Conservation (phyloP, 129 eudicot genomes). For the Dittrichia graveolens region DNA sequence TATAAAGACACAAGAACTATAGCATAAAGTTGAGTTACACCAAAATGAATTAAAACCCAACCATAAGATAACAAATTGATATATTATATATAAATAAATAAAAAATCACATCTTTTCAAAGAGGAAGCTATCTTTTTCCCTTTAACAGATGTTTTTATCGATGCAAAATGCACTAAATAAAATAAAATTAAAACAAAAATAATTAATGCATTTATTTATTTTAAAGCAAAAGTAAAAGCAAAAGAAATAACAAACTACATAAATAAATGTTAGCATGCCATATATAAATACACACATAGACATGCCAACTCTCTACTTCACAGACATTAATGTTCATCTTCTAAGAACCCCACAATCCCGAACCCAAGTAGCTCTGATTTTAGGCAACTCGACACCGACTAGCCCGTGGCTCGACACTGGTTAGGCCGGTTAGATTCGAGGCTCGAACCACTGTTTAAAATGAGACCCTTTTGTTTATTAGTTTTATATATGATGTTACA, state of each 20-base stretch:
- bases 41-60: too few relatives aligned
- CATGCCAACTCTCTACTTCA: slow-evolving; percentile 28
- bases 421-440: neutral
- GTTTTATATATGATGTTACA: slow-evolving; percentile 20
- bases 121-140: slow-evolving; percentile 28
- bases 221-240: slow-evolving; percentile 29
- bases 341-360: slow-evolving; percentile 3
- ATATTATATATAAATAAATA: too few relatives aligned
- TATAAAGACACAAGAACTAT: too few relatives aligned
- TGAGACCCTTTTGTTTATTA: slow-evolving; percentile 31
- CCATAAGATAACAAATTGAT: too few relatives aligned
- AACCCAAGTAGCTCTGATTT: neutral
- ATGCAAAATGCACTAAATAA: slow-evolving; percentile 26
- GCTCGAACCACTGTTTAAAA: slow-evolving; percentile 24
- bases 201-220: slow-evolving; percentile 17
- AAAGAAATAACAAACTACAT: neutral
- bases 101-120: slow-evolving; percentile 23
- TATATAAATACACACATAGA: slow-evolving; percentile 23
- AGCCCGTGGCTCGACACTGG: neutral
- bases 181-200: slow-evolving; percentile 25
- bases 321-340: neutral
- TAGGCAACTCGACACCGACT: neutral
- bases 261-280: slow-evolving; percentile 13
- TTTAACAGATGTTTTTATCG: slow-evolving; percentile 36
- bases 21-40: too few relatives aligned